Base-by-base conservation (phyloP, 345 rosid species). In the Melastoma malabathricum region DNA sequence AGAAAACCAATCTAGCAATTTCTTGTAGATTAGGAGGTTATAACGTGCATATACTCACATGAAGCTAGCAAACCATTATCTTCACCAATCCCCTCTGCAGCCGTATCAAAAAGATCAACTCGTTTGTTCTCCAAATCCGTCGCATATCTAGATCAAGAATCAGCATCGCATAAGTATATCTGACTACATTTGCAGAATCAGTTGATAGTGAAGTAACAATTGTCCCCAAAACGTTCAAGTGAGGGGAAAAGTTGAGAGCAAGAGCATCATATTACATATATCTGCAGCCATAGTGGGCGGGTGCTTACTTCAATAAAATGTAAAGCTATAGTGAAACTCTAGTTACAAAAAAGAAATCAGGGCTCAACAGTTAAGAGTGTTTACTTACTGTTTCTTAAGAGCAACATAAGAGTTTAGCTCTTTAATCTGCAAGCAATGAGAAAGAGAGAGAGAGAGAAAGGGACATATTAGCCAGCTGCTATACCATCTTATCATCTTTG, bases 31-130 rank as follows among this genome's bases (percentile, higher is more conserved):
- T 34, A 34, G 41, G 17, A 10, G 34, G 25, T 22, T 22, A 22
- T 22, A 22, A 34, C 15, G 25, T 27, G 20, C 25, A 41, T 50
- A 25, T 56, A 50, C 92, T 73, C 72, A 90, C 98, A 60, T 51
- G 98, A 86, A 70, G 94, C 96, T 13, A 84, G 59, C 76, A 90
- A 72, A 51, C 72, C 92, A 68, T 90, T 84, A 18, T 84, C 92
- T 68, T 90, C 98, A 62, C 65, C 72, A 59, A 70, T 73, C n/a
- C 74, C 92, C 64, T 90, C 98, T 19, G 83, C 60, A 94, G 41
- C 41, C 6, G 41, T 94, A 55, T 90, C 94, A 63, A 90, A 90
- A 58, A 90, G 89, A 78, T 90, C 92, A 8, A 84, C 79, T 62
- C 89, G 72, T 71, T 86, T 85, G 72, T 71, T 84, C 58, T 85